Conservation (phyloP, 2,329 filamentous ascomycete genomes). For the Apiospora malaysiana region DNA sequence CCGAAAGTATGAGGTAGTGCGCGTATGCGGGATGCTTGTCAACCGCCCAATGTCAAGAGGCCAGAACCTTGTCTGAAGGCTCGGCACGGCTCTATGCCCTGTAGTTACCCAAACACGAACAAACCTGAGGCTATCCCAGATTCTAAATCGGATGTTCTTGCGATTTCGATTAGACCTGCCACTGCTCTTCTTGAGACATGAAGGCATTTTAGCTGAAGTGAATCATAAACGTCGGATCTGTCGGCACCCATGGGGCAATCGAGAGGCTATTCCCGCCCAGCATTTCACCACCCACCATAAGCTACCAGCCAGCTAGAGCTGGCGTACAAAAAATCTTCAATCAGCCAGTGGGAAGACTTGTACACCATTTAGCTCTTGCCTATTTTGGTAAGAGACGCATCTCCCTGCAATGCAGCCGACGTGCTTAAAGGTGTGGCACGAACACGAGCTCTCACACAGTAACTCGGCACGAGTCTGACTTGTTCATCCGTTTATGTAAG, state of each 20-base stretch:
- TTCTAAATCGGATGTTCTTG: not conserved
- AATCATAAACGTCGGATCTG: not conserved
- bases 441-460: conserved; percentile 16
- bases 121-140: not conserved
- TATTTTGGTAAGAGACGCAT: conserved; percentile 1
- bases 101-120: not conserved
- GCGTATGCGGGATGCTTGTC: not conserved
- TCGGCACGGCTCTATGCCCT: not conserved
- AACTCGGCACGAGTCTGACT: not conserved
- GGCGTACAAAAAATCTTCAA: not conserved
- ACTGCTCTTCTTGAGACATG: not conserved
- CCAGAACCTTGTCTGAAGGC: not conserved
- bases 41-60: not conserved
- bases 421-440: not conserved
- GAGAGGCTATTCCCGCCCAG: not conserved
- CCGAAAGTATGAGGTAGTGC: not conserved
- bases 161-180: not conserved
- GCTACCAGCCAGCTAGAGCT: not conserved
- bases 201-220: not conserved
- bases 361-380: not conserved
- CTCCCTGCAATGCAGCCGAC: not conserved
- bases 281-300: not conserved
- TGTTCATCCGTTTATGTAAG: not conserved
- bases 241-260: not conserved
- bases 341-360: conserved; percentile 1